Evolutionary conservation across 2,329 filamentous ascomycete genomes (phyloP).

Genomic region (Pseudogymnoascus destructans): DNA sequence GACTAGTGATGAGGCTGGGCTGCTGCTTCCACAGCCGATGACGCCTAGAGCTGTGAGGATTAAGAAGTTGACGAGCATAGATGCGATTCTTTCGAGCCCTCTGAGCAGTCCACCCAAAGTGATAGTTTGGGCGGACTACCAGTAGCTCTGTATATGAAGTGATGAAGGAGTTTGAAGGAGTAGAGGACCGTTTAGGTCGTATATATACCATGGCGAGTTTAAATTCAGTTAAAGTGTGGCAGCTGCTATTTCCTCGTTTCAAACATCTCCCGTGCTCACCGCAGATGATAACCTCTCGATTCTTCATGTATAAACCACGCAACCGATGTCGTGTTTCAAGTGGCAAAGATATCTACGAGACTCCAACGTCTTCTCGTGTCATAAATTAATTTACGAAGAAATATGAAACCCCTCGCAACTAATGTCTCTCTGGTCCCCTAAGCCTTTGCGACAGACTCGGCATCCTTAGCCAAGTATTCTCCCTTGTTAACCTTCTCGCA

Average conservation of each 20-base stretch:
- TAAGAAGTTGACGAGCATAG: constrained; percentile 20
- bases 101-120: not conserved
- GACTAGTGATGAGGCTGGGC: constrained; percentile 9
- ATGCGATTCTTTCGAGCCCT: constrained; percentile 15
- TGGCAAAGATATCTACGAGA: not conserved
- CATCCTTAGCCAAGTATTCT: constrained; percentile 15
- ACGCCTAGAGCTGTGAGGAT: constrained; percentile 18
- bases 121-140: not conserved
- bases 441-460: not conserved
- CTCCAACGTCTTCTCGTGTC: not conserved
- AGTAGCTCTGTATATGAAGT: not conserved
- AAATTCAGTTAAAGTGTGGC: not conserved
- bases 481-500: constrained; percentile 37
- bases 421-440: not conserved
- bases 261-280: not conserved
- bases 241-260: not conserved
- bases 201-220: not conserved
- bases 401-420: not conserved
- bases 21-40: constrained; percentile 1
- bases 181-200: not conserved
- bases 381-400: not conserved
- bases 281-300: not conserved
- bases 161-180: not conserved
- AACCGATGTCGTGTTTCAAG: not conserved
- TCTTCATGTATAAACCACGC: not conserved